phyloP scores from a whole-genome alignment of 805 yeast genomes.

The Priceomyces haplophilus region DNA sequence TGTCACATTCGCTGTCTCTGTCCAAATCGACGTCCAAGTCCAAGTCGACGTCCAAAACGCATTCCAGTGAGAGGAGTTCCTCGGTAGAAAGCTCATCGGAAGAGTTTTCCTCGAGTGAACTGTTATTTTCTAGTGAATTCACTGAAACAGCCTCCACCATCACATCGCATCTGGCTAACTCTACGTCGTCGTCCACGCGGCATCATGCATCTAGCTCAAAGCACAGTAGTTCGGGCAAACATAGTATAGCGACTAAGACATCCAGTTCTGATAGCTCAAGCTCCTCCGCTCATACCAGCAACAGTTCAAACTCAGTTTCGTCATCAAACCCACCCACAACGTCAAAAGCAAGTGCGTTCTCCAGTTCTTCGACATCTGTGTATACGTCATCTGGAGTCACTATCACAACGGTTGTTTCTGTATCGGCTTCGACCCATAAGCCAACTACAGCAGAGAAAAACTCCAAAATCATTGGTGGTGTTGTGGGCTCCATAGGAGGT shows the following conservation, averaged over 20 bases:
- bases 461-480: constrained; percentile 41
- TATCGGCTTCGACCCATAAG: constrained; percentile 19
- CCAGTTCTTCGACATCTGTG: constrained; percentile 10
- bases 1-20: too few relatives aligned
- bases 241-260: not conserved
- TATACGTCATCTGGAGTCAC: constrained; percentile 27
- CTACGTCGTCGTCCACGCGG: constrained; percentile 1
- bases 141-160: constrained; percentile 6
- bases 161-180: constrained; percentile 2
- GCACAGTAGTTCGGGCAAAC: constrained; percentile 1
- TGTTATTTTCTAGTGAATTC: not conserved
- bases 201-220: constrained; percentile 4
- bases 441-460: constrained; percentile 19
- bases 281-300: not conserved
- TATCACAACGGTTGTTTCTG: constrained; percentile 37
- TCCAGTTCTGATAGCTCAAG: not conserved
- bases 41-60: too few relatives aligned
- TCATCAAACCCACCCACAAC: not conserved
- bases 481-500: constrained; percentile 48
- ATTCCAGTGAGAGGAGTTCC: too few relatives aligned
- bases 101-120: not conserved
- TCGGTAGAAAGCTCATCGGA: not conserved
- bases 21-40: too few relatives aligned
- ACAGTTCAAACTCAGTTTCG: not conserved
- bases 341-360: not conserved